Evolutionary conservation across 805 yeast species (phyloP).

Genomic region (Maudiozyma barnettii): DNA sequence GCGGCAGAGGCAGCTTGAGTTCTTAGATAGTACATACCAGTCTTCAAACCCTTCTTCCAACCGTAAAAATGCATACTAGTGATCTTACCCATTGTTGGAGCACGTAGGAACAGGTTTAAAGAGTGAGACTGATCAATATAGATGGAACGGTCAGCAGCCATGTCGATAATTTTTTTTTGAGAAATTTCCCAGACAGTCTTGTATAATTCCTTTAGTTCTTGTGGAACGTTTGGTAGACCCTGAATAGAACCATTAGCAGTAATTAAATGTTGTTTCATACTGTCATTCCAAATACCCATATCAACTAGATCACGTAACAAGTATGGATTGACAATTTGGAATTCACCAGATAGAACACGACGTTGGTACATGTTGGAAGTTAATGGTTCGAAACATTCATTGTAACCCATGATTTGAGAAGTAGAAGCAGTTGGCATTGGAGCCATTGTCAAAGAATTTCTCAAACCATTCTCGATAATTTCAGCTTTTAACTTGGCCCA

Average conservation of each 20-base stretch:
- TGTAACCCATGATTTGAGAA: constrained; percentile 85
- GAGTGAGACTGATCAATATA: constrained; percentile 88
- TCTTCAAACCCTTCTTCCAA: constrained; percentile 93
- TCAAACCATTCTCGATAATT: constrained; percentile 54
- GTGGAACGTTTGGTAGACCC: constrained; percentile 59
- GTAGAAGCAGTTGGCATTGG: constrained; percentile 99
- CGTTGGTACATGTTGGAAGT: constrained; percentile 86
- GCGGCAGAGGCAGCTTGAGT: constrained; percentile 97
- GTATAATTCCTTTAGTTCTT: constrained; percentile 62
- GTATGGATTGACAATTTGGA: constrained; percentile 81
- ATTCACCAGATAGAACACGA: constrained; percentile 86
- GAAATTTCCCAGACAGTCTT: constrained; percentile 95
- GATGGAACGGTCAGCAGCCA: constrained; percentile 79
- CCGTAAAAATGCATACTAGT: constrained; percentile 96
- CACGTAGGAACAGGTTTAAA: constrained; percentile 71
- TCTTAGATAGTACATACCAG: constrained; percentile 93
- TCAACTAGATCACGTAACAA: constrained; percentile 69
- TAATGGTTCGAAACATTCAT: constrained; percentile 91
- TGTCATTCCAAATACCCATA: constrained; percentile 70
- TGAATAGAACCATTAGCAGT: constrained; percentile 78
- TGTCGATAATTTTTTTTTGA: constrained; percentile 70
- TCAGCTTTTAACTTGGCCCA: constrained; percentile 62
- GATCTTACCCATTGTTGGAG: constrained; percentile 89
- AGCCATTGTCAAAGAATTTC: constrained; percentile 82
- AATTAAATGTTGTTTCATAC: constrained; percentile 66